Evolutionary conservation across 148 eudicot genomes (phyloP).

Genomic region (Rhododendron griersonianum): DNA sequence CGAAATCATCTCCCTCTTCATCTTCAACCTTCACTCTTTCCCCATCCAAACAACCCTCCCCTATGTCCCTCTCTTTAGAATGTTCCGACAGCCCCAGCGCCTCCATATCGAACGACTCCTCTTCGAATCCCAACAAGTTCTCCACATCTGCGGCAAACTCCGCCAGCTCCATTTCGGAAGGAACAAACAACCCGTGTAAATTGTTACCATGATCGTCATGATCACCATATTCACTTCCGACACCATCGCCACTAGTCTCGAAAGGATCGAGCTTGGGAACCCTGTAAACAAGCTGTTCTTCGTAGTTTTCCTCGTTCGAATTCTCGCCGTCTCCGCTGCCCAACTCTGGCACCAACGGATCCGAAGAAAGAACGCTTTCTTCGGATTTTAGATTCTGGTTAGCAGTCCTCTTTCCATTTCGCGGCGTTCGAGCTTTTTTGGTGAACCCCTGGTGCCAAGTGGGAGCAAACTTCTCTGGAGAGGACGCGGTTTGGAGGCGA

Average conservation of each 20-base stretch:
- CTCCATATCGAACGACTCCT: constrained; percentile 57
- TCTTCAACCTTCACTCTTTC: constrained; percentile 43
- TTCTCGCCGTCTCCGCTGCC: constrained; percentile 39
- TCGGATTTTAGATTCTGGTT: constrained; percentile 13
- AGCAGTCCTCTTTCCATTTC: constrained; percentile 35
- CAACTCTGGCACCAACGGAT: constrained; percentile 57
- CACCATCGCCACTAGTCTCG: constrained; percentile 22
- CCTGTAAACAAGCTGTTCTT: constrained; percentile 59
- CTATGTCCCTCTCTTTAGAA: constrained; percentile 9
- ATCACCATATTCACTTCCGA: neutral
- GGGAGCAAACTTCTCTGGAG: constrained; percentile 29
- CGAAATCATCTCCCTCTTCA: constrained; percentile 22
- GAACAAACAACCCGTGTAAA: constrained; percentile 34
- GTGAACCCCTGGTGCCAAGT: constrained; percentile 69
- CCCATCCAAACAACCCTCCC: neutral
- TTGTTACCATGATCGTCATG: neutral
- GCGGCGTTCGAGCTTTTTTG: constrained; percentile 62
- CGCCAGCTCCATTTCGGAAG: constrained; percentile 65
- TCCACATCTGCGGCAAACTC: constrained; percentile 88
- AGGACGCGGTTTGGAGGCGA: constrained; percentile 57
- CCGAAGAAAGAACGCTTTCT: constrained; percentile 13
- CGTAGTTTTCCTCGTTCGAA: constrained; percentile 38
- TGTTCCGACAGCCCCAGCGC: constrained; percentile 48
- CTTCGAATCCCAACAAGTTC: constrained; percentile 68
- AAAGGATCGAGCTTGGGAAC: constrained; percentile 78